A percentile compares a stretch with the other conserved stretches of the same genome.
phyloP scores from a whole-genome alignment of 805 yeast genomes.

The Yarrowia deformans region DNA sequence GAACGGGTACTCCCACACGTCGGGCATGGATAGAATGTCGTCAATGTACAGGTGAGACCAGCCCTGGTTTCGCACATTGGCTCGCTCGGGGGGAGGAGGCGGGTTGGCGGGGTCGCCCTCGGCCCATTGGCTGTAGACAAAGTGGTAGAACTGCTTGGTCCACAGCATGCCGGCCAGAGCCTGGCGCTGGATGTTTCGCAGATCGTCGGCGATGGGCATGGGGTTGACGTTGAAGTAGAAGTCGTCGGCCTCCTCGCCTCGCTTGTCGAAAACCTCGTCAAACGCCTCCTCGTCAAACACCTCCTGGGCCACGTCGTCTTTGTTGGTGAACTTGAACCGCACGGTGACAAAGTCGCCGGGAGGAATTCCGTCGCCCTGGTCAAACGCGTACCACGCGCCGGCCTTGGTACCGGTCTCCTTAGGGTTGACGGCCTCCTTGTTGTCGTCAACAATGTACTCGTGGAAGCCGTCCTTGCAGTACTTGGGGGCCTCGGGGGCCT shows the following conservation, averaged over 20 bases:
- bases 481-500: conserved; percentile 63
- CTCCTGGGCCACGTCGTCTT: conserved; percentile 45
- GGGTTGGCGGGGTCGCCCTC: conserved; percentile 81
- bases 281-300: conserved; percentile 73
- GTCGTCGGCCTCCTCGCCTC: conserved; percentile 89
- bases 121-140: conserved; percentile 85
- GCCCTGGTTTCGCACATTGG: conserved; percentile 83
- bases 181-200: conserved; percentile 86
- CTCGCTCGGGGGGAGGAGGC: conserved; percentile 77
- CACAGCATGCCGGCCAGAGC: conserved; percentile 93
- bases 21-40: conserved; percentile 88
- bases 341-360: conserved; percentile 87
- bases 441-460: conserved; percentile 72
- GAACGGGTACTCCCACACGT: conserved; percentile 95
- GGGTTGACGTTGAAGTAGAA: conserved; percentile 91
- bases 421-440: conserved; percentile 71
- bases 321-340: conserved; percentile 71
- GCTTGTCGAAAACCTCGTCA: conserved; percentile 69
- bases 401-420: conserved; percentile 78
- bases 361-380: conserved; percentile 77
- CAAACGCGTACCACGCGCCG: conserved; percentile 83
- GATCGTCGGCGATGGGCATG: conserved; percentile 77
- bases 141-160: conserved; percentile 91
- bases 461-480: conserved; percentile 88
- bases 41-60: conserved; percentile 91